Conservation (phyloP, 2,329 filamentous ascomycete species). For the Verticillium tricorpus region DNA sequence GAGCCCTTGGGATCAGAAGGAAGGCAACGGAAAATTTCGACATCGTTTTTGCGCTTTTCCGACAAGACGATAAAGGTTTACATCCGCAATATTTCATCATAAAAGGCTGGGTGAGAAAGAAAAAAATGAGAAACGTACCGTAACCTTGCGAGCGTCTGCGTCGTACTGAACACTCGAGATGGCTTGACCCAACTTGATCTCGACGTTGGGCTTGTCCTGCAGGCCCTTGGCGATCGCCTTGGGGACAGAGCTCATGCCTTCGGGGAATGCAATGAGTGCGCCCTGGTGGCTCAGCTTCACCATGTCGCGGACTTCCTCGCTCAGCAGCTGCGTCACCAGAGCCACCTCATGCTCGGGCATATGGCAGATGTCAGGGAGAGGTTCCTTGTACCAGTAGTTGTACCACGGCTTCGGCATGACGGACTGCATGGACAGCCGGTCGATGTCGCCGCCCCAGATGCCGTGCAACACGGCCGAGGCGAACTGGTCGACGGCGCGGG, state of each 20-base stretch:
- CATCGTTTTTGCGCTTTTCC: conserved; percentile 94
- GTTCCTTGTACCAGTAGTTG: conserved; percentile 14
- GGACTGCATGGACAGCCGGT: conserved; percentile 69
- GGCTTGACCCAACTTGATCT: conserved; percentile 44
- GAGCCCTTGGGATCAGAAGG: conserved; percentile 72
- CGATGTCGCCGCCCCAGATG: conserved; percentile 87
- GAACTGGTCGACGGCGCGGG: conserved; percentile 63
- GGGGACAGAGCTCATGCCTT: conserved; percentile 61
- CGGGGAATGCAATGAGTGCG: conserved; percentile 40
- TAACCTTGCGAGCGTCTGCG: conserved; percentile 29
- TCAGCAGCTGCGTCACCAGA: not conserved
- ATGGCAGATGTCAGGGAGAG: conserved; percentile 5
- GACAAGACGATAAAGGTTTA: conserved; percentile 72
- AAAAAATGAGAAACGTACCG: conserved; percentile 27
- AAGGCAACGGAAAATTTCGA: conserved; percentile 99
- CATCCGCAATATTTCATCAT: conserved; percentile 99
- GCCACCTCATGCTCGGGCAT: not conserved
- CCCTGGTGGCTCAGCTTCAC: conserved; percentile 7
- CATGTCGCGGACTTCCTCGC: conserved; percentile 11
- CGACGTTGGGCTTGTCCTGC: conserved; percentile 50
- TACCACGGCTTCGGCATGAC: conserved; percentile 47
- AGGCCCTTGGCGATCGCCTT: conserved; percentile 49
- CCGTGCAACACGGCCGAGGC: conserved; percentile 76
- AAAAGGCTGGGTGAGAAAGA: not conserved
- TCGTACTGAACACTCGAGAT: conserved; percentile 44